Percentiles rank a stretch among this genome's conserved stretches.
These are phyloP conservation scores for Bromus sterilis DNA, from an alignment of 176 grass and related monocot genomes.

Conservation along the genomic window DNA sequence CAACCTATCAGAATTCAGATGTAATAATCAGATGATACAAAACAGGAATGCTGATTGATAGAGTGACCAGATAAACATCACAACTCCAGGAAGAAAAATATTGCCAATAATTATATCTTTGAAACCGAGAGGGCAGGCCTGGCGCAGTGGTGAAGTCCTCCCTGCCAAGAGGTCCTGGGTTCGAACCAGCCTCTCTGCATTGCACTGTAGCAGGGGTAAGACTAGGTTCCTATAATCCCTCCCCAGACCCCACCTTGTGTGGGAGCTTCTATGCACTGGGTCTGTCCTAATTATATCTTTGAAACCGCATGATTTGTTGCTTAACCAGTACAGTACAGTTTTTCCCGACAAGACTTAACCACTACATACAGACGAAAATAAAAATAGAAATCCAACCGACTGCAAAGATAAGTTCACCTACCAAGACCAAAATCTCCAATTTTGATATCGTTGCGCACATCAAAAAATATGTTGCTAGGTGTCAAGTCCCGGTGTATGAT, in stretches of 20 bases:
- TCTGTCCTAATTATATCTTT: no score
- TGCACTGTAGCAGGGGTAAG: no score
- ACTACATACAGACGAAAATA: constrained; percentile 1
- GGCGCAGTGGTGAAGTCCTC: no score
- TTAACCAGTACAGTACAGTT: neutral
- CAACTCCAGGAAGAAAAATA: constrained; percentile 5
- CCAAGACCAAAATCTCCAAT: constrained; percentile 53
- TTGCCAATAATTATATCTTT: neutral
- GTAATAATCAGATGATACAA: neutral
- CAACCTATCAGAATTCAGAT: neutral
- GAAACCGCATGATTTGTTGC: neutral
- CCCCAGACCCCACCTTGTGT: no score
- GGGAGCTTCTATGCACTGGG: no score
- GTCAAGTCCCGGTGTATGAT: constrained; percentile 97
- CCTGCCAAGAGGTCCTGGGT: no score
- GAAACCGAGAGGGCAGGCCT: no score
- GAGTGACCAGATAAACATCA: neutral
- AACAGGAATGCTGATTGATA: neutral
- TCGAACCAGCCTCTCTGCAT: no score
- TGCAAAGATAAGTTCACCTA: constrained; percentile 26
- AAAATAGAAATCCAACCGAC: constrained; percentile 6
- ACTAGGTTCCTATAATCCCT: no score
- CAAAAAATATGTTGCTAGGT: constrained; percentile 97
- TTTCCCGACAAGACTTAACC: no score
- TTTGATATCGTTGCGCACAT: constrained; percentile 95